Conservation (phyloP, 768 basidiomycete species). For the Boletus bicolor region DNA sequence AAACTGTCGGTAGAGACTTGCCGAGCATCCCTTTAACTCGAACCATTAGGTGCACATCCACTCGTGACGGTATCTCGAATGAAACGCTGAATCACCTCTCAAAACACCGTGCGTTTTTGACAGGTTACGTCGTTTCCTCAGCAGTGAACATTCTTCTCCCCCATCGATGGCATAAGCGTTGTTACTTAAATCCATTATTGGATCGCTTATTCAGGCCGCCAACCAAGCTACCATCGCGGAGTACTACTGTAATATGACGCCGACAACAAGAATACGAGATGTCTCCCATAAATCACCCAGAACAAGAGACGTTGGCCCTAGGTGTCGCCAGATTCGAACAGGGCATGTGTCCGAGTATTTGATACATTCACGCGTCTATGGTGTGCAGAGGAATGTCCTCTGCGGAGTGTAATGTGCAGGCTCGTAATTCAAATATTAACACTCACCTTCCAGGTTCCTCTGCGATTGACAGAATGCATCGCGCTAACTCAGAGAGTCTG, state of each 20-base stretch:
- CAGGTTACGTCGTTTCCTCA: too few relatives aligned
- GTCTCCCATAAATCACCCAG: background rate
- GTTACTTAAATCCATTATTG: background rate
- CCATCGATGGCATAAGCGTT: background rate
- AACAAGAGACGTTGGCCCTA: background rate
- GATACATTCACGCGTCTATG: too few relatives aligned
- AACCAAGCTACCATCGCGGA: background rate
- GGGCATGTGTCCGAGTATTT: background rate
- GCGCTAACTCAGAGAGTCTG: background rate
- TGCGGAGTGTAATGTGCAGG: background rate
- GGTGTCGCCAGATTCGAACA: background rate
- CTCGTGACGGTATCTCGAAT: background rate
- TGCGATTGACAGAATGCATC: background rate
- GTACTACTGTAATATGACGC: background rate
- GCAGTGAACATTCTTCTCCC: too few relatives aligned
- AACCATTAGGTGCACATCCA: background rate
- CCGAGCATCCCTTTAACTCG: background rate
- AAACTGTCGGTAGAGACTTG: too few relatives aligned
- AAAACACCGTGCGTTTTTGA: background rate
- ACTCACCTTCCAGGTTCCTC: background rate
- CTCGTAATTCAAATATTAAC: background rate
- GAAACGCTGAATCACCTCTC: background rate
- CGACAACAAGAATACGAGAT: background rate
- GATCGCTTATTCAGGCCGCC: background rate
- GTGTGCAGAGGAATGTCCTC: background rate